Evolutionary conservation across 164 flowering plant genomes (phyloP), one percentile per base, ranked within the genome.

Genomic region (Berberis vulgaris): DNA sequence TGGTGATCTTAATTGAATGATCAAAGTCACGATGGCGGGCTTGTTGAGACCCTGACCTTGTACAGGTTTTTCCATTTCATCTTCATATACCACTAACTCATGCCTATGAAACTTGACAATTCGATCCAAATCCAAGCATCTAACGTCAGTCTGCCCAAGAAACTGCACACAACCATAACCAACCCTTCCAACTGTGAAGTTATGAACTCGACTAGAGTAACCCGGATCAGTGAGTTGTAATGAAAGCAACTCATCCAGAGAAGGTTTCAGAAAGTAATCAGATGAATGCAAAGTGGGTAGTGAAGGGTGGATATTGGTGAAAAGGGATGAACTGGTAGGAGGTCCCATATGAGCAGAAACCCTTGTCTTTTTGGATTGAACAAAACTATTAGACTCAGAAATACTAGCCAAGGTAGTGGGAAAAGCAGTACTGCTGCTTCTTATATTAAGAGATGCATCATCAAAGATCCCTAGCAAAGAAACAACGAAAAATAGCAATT

Each of bases 41-140:
- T 91, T 95, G 70, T 95, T 95, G 39, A 95, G 90, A 55, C 97
- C 97, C 69, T 80, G 71, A 50, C 97, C 97, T 70, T 80, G 76
- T 41, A n/a, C 66, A n/a, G 99, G 97, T 70, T 95, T 91, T 3
- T 69, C 64, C 65, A 58, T 73, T 71, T 86, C 97, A 70, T 91
- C 88, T 49, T 76, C 83, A 69, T 95, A 95, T n/a, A 95, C 92
- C 71, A 84, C 80, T 7, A 95, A 75, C 67, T 82, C 85, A 64
- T 87, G 80, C 74, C 80, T 79, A 43, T 67, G 57, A 67, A 95
- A 85, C 82, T 75, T 85, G 45, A 95, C 80, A 71, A 91, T 83
- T 61, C 62, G 47, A 69, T 89, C 88, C 60, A 95, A 75, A 78
- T 84, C 73, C 72, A 95, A 75, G 72, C 84, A 59, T 76, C 94